Percentiles rank a stretch among this genome's conserved stretches.
Conservation (phyloP, 768 basidiomycete genomes). For the Tubosaeta brunneosetosa region DNA sequence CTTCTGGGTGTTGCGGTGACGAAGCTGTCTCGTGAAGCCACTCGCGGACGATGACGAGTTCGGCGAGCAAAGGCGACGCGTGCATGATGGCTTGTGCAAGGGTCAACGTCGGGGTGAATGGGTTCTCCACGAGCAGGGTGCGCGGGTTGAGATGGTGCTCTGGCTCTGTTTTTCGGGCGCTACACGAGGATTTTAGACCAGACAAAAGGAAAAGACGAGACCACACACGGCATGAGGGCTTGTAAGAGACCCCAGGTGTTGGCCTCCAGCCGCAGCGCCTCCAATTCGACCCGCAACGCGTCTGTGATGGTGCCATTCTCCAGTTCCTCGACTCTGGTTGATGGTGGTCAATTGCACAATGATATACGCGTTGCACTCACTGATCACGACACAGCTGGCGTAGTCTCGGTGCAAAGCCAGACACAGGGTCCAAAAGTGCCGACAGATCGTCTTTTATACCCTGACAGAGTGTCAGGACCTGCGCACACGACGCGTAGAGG, state of each 20-base stretch:
- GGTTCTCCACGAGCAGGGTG: constrained; percentile 61
- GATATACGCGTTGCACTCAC: constrained; percentile 36
- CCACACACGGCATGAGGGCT: constrained; percentile 66
- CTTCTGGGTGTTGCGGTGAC: constrained; percentile 56
- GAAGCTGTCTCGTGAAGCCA: constrained; percentile 82
- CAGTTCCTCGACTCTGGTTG: constrained; percentile 47
- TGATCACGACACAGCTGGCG: constrained; percentile 48
- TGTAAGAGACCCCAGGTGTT: constrained; percentile 83
- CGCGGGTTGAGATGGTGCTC: constrained; percentile 45
- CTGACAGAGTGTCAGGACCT: constrained; percentile 60
- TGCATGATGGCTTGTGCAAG: constrained; percentile 72
- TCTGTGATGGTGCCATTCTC: constrained; percentile 38
- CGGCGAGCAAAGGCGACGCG: constrained; percentile 60
- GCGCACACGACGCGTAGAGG: constrained; percentile 63
- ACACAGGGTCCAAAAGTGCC: constrained; percentile 57
- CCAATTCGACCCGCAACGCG: constrained; percentile 48
- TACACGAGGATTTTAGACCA: constrained; percentile 19
- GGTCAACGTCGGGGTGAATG: constrained; percentile 75
- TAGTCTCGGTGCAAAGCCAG: constrained; percentile 67
- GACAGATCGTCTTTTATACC: constrained; percentile 51
- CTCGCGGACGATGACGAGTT: constrained; percentile 79
- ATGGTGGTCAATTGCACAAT: not conserved
- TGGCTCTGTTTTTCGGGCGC: constrained; percentile 66
- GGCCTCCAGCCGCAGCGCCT: constrained; percentile 64
- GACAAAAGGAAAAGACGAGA: not conserved